phyloP scores from a whole-genome alignment of 768 basidiomycete species.

The Suillus placidus region DNA sequence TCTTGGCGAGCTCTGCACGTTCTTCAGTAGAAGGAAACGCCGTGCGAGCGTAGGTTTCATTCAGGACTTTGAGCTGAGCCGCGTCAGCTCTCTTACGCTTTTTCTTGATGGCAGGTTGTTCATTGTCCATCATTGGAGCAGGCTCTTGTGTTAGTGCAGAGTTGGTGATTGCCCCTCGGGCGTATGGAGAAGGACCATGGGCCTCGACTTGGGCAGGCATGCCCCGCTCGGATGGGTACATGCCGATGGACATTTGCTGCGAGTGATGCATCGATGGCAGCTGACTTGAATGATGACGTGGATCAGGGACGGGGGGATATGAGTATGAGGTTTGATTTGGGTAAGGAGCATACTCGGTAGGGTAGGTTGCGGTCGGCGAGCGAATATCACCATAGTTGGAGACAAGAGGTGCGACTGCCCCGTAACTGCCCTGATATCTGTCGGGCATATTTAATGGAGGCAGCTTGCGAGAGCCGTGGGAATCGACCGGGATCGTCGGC shows the following conservation, averaged over 20 bases:
- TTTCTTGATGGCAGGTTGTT: slow-evolving; percentile 81
- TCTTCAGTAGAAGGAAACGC: slow-evolving; percentile 90
- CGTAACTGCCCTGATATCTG: slow-evolving; percentile 48
- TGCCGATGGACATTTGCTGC: slow-evolving; percentile 32
- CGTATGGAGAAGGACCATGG: slow-evolving; percentile 51
- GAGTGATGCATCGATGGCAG: slow-evolving; percentile 28
- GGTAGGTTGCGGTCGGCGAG: slow-evolving; percentile 67
- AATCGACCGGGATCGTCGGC: slow-evolving; percentile 49
- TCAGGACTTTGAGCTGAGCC: slow-evolving; percentile 76
- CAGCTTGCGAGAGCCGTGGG: slow-evolving; percentile 57
- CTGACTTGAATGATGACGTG: slow-evolving; percentile 34
- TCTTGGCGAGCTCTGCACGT: slow-evolving; percentile 72
- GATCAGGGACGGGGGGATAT: slow-evolving; percentile 40
- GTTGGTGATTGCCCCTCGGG: slow-evolving; percentile 42
- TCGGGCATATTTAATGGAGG: slow-evolving; percentile 58
- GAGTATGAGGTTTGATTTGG: slow-evolving; percentile 37
- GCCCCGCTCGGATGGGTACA: slow-evolving; percentile 36
- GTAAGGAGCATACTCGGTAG: slow-evolving; percentile 54
- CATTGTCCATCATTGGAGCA: slow-evolving; percentile 40
- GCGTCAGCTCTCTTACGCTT: slow-evolving; percentile 87
- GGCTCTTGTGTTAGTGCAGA: slow-evolving; percentile 37
- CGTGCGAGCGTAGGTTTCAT: slow-evolving; percentile 77
- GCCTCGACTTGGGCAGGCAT: slow-evolving; percentile 44
- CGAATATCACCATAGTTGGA: slow-evolving; percentile 51
- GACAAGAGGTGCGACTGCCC: slow-evolving; percentile 39